These are phyloP conservation scores for Actinidia arguta DNA, from an alignment of 179 eudicot genomes.

Conservation along the genomic window DNA sequence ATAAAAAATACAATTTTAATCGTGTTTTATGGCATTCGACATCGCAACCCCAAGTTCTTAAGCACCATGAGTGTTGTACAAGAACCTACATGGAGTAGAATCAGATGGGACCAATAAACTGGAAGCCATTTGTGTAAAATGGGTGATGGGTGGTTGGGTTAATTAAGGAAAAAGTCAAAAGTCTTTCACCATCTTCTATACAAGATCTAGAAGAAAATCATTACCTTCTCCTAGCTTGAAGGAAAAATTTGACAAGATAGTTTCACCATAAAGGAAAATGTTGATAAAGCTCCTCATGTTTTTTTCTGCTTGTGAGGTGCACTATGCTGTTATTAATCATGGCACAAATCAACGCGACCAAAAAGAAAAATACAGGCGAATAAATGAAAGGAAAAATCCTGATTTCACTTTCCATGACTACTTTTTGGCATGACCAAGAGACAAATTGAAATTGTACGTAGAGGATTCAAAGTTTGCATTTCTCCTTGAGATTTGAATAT, in stretches of 20 bases:
- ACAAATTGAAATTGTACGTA: not conserved
- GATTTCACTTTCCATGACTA: constrained; percentile 6
- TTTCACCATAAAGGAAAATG: not conserved
- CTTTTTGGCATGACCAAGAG: constrained; percentile 1
- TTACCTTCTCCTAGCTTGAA: not conserved
- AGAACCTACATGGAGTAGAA: too few relatives aligned
- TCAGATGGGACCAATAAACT: too few relatives aligned
- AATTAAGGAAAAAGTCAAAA: too few relatives aligned
- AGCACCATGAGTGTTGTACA: too few relatives aligned
- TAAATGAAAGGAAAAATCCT: not conserved
- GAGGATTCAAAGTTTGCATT: not conserved
- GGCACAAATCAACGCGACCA: constrained; percentile 11
- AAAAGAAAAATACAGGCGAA: not conserved
- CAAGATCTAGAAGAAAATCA: not conserved
- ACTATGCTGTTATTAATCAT: constrained; percentile 1
- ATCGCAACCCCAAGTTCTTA: too few relatives aligned
- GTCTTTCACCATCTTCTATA: not conserved
- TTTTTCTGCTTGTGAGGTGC: not conserved
- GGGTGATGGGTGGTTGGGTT: not conserved
- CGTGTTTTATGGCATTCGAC: too few relatives aligned
- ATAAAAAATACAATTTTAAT: too few relatives aligned
- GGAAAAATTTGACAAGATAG: not conserved
- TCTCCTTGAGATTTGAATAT: not conserved
- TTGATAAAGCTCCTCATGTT: not conserved
- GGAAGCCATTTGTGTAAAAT: not conserved